Evolutionary conservation across 2,329 filamentous ascomycete genomes (phyloP).

Genomic region (Apiospora rasikravindrae): DNA sequence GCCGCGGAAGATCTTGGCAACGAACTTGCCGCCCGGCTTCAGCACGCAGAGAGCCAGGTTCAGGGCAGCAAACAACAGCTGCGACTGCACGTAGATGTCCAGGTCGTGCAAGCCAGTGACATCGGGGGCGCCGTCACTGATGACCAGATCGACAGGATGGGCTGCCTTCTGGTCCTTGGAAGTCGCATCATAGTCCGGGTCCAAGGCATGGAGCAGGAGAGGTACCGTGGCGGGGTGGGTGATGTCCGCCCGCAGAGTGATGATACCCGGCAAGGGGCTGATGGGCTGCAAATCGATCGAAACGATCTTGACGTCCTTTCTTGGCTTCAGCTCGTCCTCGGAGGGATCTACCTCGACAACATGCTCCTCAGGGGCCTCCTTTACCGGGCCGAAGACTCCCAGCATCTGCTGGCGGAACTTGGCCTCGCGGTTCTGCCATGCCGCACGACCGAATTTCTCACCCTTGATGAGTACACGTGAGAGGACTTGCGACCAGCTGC

Average conservation of each 20-base stretch:
- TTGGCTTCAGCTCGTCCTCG: conserved; percentile 45
- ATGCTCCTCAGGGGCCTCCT: conserved; percentile 32
- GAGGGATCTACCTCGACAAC: conserved; percentile 25
- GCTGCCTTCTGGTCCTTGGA: conserved; percentile 59
- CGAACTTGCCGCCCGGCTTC: conserved; percentile 91
- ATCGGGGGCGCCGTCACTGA: conserved; percentile 94
- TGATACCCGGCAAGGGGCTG: conserved; percentile 89
- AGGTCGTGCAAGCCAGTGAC: conserved; percentile 96
- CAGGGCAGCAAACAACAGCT: conserved; percentile 90
- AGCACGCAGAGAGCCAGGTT: conserved; percentile 93
- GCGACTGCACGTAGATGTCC: conserved; percentile 97
- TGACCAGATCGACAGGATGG: conserved; percentile 87
- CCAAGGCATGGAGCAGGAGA: conserved; percentile 82
- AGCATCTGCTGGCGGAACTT: conserved; percentile 67
- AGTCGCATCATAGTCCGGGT: conserved; percentile 67
- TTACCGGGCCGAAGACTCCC: conserved; percentile 48
- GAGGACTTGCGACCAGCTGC: conserved; percentile 96
- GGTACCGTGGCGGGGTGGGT: conserved; percentile 96
- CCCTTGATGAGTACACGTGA: conserved; percentile 93
- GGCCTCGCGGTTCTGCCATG: conserved; percentile 86
- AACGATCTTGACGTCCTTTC: conserved; percentile 87
- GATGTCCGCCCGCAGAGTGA: conserved; percentile 91
- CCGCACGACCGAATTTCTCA: conserved; percentile 83
- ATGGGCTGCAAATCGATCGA: conserved; percentile 96
- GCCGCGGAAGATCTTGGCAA: conserved; percentile 96